A percentile compares a stretch with the other conserved stretches of the same genome.
Conservation (phyloP, 306 rosid species). For the Mimosa bimucronata region DNA sequence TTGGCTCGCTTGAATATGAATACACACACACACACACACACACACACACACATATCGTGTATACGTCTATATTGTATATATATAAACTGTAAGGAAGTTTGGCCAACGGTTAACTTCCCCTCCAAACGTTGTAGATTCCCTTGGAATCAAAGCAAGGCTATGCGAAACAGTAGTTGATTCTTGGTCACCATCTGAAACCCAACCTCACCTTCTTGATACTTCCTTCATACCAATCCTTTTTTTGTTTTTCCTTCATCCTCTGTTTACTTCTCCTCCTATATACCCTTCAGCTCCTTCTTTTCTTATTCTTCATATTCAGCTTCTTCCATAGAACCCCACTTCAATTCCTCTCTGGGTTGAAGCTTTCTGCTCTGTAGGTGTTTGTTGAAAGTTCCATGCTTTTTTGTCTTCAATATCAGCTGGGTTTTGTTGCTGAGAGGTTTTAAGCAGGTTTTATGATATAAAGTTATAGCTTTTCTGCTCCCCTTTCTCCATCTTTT, state of each 20-base stretch:
- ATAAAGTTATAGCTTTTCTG: background rate
- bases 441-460: background rate
- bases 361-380: background rate
- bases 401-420: background rate
- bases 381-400: slow-evolving; percentile 30
- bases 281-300: slow-evolving; percentile 29
- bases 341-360: slow-evolving; percentile 9
- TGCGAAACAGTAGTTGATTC: slow-evolving; percentile 49
- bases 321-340: slow-evolving; percentile 19
- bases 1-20: slow-evolving; percentile 45
- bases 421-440: background rate
- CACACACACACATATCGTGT: no score
- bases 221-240: slow-evolving; percentile 53
- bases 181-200: slow-evolving; percentile 86
- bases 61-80: slow-evolving; percentile 22
- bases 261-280: slow-evolving; percentile 40
- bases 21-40: no score
- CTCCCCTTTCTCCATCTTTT: background rate
- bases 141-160: slow-evolving; percentile 75
- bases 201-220: slow-evolving; percentile 73
- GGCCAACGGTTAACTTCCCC: slow-evolving; percentile 92
- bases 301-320: slow-evolving; percentile 13
- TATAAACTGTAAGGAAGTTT: slow-evolving; percentile 55
- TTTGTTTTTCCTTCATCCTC: background rate
- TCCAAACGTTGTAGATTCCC: slow-evolving; percentile 69